Conservation (phyloP, 306 rosid species). For the Aeschynomene evenia region DNA sequence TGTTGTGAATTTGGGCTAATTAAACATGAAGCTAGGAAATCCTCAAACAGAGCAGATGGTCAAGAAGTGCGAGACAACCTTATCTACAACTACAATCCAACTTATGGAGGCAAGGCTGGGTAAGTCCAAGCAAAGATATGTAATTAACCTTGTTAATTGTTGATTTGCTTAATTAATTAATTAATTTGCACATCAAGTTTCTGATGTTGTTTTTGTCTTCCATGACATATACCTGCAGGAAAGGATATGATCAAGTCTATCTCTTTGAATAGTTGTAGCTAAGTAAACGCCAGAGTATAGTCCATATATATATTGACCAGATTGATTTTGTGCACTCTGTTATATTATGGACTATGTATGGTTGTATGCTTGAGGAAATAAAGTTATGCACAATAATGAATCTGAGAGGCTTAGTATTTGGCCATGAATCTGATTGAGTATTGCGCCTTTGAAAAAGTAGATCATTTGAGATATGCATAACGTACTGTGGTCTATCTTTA, state of each 20-base stretch:
- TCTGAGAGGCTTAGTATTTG: no score
- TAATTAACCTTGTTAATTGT: no score
- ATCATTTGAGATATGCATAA: no score
- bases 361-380: neutral
- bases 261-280: conserved; percentile 42
- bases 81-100: conserved; percentile 67
- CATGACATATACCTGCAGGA: conserved; percentile 35
- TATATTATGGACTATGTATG: neutral
- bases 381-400: neutral
- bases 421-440: no score
- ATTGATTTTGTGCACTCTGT: neutral
- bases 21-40: conserved; percentile 76
- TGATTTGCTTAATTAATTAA: neutral
- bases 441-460: no score
- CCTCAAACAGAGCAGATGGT: conserved; percentile 49
- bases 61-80: conserved; percentile 58
- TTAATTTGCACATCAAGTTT: neutral
- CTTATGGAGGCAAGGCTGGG: conserved; percentile 69
- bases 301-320: neutral
- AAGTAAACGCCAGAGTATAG: neutral
- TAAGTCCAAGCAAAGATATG: conserved; percentile 42
- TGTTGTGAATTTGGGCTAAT: conserved; percentile 11
- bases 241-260: conserved; percentile 79
- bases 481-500: no score
- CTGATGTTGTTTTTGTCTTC: neutral